Base-by-base conservation (phyloP, 495 filamentous ascomycete species). In the Rostrohypoxylon terebratum region DNA sequence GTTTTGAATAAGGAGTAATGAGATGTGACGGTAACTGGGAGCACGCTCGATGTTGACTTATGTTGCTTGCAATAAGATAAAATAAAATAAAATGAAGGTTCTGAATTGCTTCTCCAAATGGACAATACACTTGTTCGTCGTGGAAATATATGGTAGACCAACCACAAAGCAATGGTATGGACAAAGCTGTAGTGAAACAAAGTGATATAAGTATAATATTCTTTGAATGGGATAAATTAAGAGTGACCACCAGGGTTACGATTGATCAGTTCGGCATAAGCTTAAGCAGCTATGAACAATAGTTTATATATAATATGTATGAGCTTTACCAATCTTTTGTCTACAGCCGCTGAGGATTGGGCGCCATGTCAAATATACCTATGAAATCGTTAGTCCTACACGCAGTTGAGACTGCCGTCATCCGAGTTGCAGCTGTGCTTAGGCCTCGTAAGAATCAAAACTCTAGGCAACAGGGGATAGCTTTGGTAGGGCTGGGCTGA, bases 401-500 rank as follows among this genome's bases (percentile, higher is more conserved):
- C 23, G 33, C 45, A 40, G 53, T 65, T 45, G 42, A 64, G 47
- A n/a, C 59, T 54, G 54, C 59, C 59, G 58, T 47, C 21, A 34
- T 25, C 36, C 44, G 31, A 42, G 20, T 40, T 36, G 21, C 38
- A 47, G 44, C 45, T 45, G 28, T 11, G 31, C 4, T 42, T 38
- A 67, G 48, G 42, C 16, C 42, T 18, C n/a, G 13, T 25, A 53
- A 53, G 48, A 23, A 25, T 53, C 31, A 10, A 16, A 25, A 25
- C 7, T 34, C 25, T 18, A n/a, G 21, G 28, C 36, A 34, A 42
- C 16, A 42, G 6, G 48, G 63, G 50, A 5, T 58, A 34, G 42
- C 14, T 51, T 25, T 40, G 69, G 69, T 64, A 68, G 42, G 59
- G 45, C 54, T 55, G 31, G 28, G 51, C 18, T 59, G 18, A 42